Conservation (phyloP, 1,284 basidiomycete genomes). For the Somion occarium region DNA sequence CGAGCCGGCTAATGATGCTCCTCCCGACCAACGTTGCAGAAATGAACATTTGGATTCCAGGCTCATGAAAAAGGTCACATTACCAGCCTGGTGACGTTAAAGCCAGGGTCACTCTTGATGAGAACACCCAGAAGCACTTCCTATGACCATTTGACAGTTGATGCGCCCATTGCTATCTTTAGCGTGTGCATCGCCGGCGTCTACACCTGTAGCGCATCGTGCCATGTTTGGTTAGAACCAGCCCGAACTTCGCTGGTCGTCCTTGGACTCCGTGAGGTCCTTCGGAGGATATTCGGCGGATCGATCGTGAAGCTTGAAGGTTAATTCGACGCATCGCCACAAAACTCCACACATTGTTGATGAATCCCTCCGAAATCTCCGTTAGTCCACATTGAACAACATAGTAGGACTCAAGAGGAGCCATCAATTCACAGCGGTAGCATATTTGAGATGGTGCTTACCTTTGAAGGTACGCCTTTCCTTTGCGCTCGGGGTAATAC, state of each 20-base stretch:
- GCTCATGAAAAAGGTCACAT: neutral
- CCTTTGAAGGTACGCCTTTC: conserved; percentile 4
- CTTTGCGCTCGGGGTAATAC: conserved; percentile 6
- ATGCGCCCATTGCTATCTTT: conserved; percentile 6
- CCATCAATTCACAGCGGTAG: neutral
- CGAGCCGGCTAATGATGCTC: too few species aligned
- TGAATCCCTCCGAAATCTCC: conserved; percentile 6
- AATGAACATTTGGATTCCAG: too few species aligned
- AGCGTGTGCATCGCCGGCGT: neutral
- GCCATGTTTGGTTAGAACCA: neutral
- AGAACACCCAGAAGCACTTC: neutral
- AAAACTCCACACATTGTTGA: conserved; percentile 1
- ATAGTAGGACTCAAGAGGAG: neutral
- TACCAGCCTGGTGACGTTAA: neutral
- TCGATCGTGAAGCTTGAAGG: conserved; percentile 8
- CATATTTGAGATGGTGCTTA: conserved; percentile 3
- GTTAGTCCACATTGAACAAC: conserved; percentile 1
- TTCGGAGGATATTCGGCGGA: conserved; percentile 8
- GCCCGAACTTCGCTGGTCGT: neutral
- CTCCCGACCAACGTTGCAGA: too few species aligned
- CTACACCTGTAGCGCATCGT: neutral
- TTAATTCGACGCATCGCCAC: conserved; percentile 7
- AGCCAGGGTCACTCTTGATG: neutral
- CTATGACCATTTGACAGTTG: neutral
- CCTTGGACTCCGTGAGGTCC: neutral